Evolutionary conservation across 768 basidiomycete genomes (phyloP).

Genomic region (Leccinum subtestaceum): DNA sequence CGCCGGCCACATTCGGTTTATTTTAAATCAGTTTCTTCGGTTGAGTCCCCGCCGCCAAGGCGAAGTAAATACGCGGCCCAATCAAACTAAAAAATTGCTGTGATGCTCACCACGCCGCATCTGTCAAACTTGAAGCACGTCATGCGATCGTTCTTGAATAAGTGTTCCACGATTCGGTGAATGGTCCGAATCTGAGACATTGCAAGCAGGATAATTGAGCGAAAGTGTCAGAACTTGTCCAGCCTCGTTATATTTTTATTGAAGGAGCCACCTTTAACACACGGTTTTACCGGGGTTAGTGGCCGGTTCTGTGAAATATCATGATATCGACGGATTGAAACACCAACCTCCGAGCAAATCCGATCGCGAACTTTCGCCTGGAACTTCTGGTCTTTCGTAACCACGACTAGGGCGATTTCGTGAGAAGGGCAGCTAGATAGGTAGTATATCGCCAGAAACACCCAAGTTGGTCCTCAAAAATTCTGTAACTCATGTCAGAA

Average conservation of each 20-base stretch:
- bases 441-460: neutral
- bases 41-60: neutral
- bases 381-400: neutral
- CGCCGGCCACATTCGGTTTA: neutral
- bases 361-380: neutral
- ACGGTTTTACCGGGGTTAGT: neutral
- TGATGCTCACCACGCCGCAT: neutral
- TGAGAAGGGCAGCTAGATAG: neutral
- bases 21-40: neutral
- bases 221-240: neutral
- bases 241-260: neutral
- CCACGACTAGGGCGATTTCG: neutral
- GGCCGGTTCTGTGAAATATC: neutral
- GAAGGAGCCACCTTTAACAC: neutral
- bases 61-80: neutral
- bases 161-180: neutral
- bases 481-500: neutral
- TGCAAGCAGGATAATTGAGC: neutral
- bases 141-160: neutral
- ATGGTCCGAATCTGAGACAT: neutral
- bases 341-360: neutral
- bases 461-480: neutral
- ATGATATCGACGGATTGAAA: neutral
- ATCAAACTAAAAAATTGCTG: neutral
- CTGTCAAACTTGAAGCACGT: neutral